phyloP scores from a whole-genome alignment of 495 filamentous ascomycete species.

The Aspergillus nanangensis region DNA sequence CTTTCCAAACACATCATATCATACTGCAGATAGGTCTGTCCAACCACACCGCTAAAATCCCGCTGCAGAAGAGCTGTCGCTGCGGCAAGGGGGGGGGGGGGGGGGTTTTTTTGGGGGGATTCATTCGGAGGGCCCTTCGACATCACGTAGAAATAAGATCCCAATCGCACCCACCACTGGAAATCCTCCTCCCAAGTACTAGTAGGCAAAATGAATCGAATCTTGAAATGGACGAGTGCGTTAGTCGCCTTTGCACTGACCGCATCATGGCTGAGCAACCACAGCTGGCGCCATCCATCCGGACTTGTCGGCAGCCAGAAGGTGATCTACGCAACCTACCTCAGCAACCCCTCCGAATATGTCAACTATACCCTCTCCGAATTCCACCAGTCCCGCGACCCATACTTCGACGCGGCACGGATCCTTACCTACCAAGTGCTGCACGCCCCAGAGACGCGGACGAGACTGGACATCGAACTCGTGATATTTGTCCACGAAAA shows the following conservation, averaged over 20 bases:
- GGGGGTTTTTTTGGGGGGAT: too few relatives aligned
- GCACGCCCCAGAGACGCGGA: constrained; percentile 1
- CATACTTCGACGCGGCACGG: constrained; percentile 1
- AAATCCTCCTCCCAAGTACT: too few relatives aligned
- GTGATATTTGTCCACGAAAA: neutral
- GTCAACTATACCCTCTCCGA: neutral
- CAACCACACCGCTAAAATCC: too few relatives aligned
- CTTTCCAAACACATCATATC: too few relatives aligned
- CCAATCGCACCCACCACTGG: too few relatives aligned
- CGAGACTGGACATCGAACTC: neutral
- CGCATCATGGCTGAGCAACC: neutral
- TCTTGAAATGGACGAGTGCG: neutral
- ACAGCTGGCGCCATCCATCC: neutral
- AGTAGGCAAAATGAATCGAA: neutral
- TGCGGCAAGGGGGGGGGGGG: too few relatives aligned
- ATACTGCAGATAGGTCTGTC: too few relatives aligned
- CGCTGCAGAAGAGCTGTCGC: too few relatives aligned
- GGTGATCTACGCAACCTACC: neutral
- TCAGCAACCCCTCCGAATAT: neutral
- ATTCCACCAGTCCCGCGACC: neutral
- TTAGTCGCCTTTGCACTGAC: neutral
- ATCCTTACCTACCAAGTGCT: constrained; percentile 2
- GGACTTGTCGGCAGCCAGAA: neutral
- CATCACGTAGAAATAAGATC: too few relatives aligned
- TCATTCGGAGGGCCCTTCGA: too few relatives aligned